A percentile compares a stretch with the other conserved stretches of the same genome.
These are phyloP conservation scores for Rhynchospora pubera DNA, from an alignment of 176 grass and related monocot species.

Conservation along the genomic window DNA sequence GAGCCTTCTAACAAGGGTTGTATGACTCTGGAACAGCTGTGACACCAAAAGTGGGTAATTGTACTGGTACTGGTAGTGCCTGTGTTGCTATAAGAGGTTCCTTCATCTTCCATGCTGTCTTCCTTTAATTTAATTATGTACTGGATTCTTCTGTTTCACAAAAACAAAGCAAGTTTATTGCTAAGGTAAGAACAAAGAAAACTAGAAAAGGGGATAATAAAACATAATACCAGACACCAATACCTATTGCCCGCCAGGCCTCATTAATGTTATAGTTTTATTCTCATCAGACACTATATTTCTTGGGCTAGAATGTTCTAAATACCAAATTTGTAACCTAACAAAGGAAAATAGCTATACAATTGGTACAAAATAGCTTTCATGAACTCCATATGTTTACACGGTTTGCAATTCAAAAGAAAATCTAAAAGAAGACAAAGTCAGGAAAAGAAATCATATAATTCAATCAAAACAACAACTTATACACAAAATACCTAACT, in stretches of 20 bases:
- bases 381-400: neutral
- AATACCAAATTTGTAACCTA: neutral
- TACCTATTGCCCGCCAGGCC: neutral
- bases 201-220: neutral
- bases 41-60: slow-evolving; percentile 48
- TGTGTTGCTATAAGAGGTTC: slow-evolving; percentile 22
- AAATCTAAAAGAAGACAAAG: neutral
- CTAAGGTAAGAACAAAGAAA: neutral
- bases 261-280: neutral
- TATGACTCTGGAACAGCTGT: slow-evolving; percentile 62
- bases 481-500: neutral
- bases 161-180: neutral
- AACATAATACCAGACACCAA: neutral
- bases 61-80: slow-evolving; percentile 14
- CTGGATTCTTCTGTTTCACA: neutral
- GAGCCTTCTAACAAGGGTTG: slow-evolving; percentile 38
- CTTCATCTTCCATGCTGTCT: slow-evolving; percentile 29
- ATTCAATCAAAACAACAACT: neutral
- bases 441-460: neutral
- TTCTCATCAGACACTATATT: neutral
- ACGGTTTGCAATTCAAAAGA: neutral
- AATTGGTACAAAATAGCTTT: neutral
- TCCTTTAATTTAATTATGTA: neutral
- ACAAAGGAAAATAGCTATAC: too few relatives aligned
- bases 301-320: neutral